Percentiles rank a stretch among this genome's conserved stretches.
These are phyloP conservation scores for Polyporus tsugae DNA, from an alignment of 1,284 basidiomycete genomes.

Conservation along the genomic window DNA sequence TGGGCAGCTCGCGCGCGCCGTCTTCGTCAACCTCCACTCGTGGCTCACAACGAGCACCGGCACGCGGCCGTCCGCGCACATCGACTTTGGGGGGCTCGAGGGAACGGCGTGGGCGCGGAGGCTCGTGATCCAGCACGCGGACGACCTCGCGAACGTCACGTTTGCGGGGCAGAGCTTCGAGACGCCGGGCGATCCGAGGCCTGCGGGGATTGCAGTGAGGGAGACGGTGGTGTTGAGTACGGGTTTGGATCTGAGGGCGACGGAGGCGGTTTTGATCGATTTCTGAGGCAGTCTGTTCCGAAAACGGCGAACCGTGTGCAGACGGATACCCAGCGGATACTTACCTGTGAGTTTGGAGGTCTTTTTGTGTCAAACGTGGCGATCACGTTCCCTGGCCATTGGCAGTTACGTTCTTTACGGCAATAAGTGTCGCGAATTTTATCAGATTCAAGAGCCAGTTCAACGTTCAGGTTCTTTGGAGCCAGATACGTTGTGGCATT, in stretches of 20 bases:
- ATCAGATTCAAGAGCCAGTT: too few relatives aligned
- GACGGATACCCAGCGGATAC: not conserved
- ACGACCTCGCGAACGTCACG: constrained; percentile 60
- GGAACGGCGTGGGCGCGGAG: constrained; percentile 22
- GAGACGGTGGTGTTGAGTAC: constrained; percentile 46
- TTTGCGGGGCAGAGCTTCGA: constrained; percentile 76
- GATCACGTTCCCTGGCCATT: not conserved
- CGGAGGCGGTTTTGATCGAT: constrained; percentile 58
- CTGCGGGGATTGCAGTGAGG: constrained; percentile 48
- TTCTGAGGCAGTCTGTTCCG: not conserved
- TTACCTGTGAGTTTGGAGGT: not conserved
- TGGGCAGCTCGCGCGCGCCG: constrained; percentile 52
- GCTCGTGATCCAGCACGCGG: constrained; percentile 55
- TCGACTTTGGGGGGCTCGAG: constrained; percentile 45
- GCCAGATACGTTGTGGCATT: not conserved
- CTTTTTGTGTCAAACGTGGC: not conserved
- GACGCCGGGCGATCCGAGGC: constrained; percentile 53
- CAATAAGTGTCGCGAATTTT: too few relatives aligned
- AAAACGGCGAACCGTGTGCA: not conserved
- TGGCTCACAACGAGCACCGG: constrained; percentile 51
- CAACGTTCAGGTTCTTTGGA: too few relatives aligned
- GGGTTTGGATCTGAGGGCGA: constrained; percentile 65
- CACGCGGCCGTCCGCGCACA: constrained; percentile 49
- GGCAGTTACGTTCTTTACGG: not conserved
- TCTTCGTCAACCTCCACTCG: constrained; percentile 66